Conservation (phyloP, 2,329 filamentous ascomycete genomes). For the Paraconiothyrium sp. region DNA sequence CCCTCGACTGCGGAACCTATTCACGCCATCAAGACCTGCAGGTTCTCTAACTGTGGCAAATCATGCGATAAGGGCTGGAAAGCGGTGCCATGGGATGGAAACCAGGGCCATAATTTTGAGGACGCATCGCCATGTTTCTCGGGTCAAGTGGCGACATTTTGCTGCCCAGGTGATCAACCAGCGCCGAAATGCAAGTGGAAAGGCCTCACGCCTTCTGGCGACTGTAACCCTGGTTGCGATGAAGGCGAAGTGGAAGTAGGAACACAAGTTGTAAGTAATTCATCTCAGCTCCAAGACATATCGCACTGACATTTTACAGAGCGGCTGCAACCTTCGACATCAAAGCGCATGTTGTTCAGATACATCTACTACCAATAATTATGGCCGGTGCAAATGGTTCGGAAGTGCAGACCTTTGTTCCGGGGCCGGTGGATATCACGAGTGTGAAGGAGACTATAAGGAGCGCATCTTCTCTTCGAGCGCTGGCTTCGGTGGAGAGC, state of each 20-base stretch:
- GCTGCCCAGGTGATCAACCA: background rate
- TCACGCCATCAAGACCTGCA: no score
- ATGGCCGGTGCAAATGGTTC: background rate
- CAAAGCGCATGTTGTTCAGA: slow-evolving; percentile 9
- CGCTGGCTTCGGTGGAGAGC: slow-evolving; percentile 7
- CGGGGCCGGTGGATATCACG: background rate
- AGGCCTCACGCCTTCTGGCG: background rate
- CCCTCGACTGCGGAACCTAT: no score
- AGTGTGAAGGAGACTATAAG: background rate
- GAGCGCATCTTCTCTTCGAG: slow-evolving; percentile 1
- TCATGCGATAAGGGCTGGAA: no score
- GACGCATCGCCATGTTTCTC: no score
- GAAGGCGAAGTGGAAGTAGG: slow-evolving; percentile 2
- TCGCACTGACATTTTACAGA: background rate
- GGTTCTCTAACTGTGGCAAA: no score
- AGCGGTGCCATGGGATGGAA: no score
- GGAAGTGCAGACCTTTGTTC: background rate
- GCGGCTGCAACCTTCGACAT: slow-evolving; percentile 1
- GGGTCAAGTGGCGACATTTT: background rate
- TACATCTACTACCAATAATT: background rate
- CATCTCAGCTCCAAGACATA: no score
- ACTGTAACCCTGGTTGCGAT: background rate
- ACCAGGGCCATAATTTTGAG: no score
- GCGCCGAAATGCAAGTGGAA: slow-evolving; percentile 4
- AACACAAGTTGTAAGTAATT: background rate